Evolutionary conservation across 2,329 filamentous ascomycete species (phyloP), one percentile per base, ranked within the genome.

Genomic region (Exophiala aquamarina): DNA sequence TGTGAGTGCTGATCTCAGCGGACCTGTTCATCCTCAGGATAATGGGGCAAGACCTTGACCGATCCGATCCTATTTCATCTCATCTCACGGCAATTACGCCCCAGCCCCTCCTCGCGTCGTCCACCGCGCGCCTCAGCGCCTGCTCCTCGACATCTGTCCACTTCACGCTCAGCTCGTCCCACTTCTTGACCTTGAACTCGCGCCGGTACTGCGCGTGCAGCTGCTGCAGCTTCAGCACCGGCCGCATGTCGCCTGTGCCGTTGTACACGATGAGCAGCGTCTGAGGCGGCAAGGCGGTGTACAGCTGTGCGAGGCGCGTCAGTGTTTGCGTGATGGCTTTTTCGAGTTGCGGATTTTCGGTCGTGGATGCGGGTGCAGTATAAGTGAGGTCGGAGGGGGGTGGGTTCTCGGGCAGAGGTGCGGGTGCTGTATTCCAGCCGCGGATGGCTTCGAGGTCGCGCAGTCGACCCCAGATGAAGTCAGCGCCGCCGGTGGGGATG

Each of bases 101-200:
- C 49, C 81, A 70, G 0, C 82, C 81, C 43, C 74, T 71, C 44
- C 81, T 74, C 3, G 81, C 81, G 45, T 66, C 69, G 57, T 77
- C 71, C 58, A 75, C 79, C 2, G 81, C 81, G 47, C 63, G 67
- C 54, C 76, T 75, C 43, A 85, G 61, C 34, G 73, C 75, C 63
- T 83, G 80, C 55, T 82, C 77, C 60, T 85, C 82, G 2, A 68
- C 70, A 65, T 84, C 81, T 15, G 81, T 83, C 82, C 82, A 85
- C 58, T 81, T 75, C 29, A 84, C 77, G 41, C 68, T 78, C 53
- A 84, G 59, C 49, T 83, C 69, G 61, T 84, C 77, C 81, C 81
- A 84, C 47, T 82, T 83, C 64, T 77, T 78, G 15, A 74, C 72
- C 46, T 72, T 68, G 58, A 76, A 83, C 59, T 84, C 81, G 43